Evolutionary conservation across 371 early-diverging fungal species (phyloP).

Genomic region (Mycotypha africana): DNA sequence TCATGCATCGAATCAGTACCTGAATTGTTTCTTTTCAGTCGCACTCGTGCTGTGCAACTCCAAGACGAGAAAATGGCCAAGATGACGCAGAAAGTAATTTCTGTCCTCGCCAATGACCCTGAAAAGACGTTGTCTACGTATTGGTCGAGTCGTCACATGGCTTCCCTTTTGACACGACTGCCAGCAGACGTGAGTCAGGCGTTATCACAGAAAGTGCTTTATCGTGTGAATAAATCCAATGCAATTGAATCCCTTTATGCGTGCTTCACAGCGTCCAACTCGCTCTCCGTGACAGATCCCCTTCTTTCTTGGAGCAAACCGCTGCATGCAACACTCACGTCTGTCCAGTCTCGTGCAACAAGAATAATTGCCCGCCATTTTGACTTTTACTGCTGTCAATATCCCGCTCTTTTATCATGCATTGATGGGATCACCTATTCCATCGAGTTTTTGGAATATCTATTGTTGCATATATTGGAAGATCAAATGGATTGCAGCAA

Average conservation of each 20-base stretch:
- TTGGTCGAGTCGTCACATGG: conserved; percentile 26
- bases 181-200: conserved; percentile 21
- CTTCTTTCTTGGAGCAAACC: conserved; percentile 17
- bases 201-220: conserved; percentile 17
- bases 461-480: conserved; percentile 22
- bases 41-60: conserved; percentile 10
- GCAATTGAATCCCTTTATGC: conserved; percentile 27
- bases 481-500: conserved; percentile 29
- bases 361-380: conserved; percentile 26
- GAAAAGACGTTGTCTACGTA: conserved; percentile 19
- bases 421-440: conserved; percentile 41
- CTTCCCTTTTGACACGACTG: conserved; percentile 11
- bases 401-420: conserved; percentile 34
- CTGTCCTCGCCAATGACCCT: conserved; percentile 20
- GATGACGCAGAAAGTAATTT: conserved; percentile 15
- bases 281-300: conserved; percentile 14
- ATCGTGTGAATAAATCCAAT: conserved; percentile 28
- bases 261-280: conserved; percentile 18
- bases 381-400: conserved; percentile 29
- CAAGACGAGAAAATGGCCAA: conserved; percentile 17
- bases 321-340: conserved; percentile 19
- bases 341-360: conserved; percentile 21
- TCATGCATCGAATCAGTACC: conserved; percentile 16
- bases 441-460: conserved; percentile 29
- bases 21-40: conserved; percentile 12